Base-by-base conservation (phyloP, 495 filamentous ascomycete genomes). In the Penicillium chermesinum region DNA sequence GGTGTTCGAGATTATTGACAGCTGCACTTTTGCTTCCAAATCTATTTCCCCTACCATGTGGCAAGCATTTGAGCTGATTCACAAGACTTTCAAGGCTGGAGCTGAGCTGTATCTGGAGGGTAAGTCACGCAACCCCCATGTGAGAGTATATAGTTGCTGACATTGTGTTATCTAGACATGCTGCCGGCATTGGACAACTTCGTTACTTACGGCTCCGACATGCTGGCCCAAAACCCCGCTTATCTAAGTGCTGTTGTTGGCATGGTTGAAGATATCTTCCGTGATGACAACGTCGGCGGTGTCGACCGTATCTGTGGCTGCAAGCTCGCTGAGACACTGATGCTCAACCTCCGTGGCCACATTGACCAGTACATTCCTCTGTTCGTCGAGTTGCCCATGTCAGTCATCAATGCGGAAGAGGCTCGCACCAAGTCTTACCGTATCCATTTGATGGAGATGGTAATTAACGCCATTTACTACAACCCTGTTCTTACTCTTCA, bases 301-400 rank as follows among this genome's bases (percentile, higher is more conserved):
- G 89, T 96, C 45, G 93, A 98, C 66, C 78, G 94, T 20, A 96
- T 98, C 49, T 96, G 93, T 64, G 93, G 93, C n/a, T 97, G 94
- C 82, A 96, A 96, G 71, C 84, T 98, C 41, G 89, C 94, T 18
- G 93, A 98, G 68, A 86, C 91, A 45, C 82, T 97, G 64, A 96
- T 98, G 89, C 77, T 98, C 35, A 95, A 89, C 65, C 82, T 98
- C 17, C 87, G 89, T 8, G 91, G 88, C n/a, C 80, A 85, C 62
- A 84, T 93, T 48, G 91, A 98, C 69, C 78, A 84, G 54, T 88
- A 86, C 55, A 81, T 96, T 27, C 84, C 85, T 7, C 84, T 87
- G 41, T 96, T 97, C 69, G 75, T 98, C 48, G 81, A 84, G 53
- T 80, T 97, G 63, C 86, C 88, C 16, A 97, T 97, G 91, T 71